phyloP scores from a whole-genome alignment of 495 filamentous ascomycete genomes.

The Letharia columbiana region DNA sequence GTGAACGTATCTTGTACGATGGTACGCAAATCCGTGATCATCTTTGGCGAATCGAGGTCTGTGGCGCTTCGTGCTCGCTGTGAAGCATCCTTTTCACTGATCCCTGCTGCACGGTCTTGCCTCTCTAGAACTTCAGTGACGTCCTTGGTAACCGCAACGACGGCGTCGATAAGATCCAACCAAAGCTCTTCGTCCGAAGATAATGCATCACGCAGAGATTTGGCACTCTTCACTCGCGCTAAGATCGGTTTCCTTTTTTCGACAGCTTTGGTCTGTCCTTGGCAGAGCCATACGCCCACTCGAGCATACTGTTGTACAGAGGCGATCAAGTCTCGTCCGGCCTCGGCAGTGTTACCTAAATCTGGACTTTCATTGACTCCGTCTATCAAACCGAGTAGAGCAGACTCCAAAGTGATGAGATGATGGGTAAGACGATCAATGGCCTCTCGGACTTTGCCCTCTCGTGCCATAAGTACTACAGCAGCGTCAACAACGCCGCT shows the following conservation, averaged over 20 bases:
- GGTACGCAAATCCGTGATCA: slow-evolving; percentile 57
- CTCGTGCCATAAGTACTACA: slow-evolving; percentile 80
- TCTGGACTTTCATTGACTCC: slow-evolving; percentile 48
- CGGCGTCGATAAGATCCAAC: slow-evolving; percentile 79
- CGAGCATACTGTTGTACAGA: slow-evolving; percentile 79
- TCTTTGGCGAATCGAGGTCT: slow-evolving; percentile 28
- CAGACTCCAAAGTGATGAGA: slow-evolving; percentile 66
- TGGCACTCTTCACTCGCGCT: slow-evolving; percentile 36
- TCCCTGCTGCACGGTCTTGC: slow-evolving; percentile 6
- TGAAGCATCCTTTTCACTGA: background rate
- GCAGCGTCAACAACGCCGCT: slow-evolving; percentile 89
- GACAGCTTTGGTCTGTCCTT: slow-evolving; percentile 68
- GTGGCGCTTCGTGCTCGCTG: background rate
- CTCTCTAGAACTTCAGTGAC: slow-evolving; percentile 37
- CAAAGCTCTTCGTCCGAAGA: slow-evolving; percentile 75
- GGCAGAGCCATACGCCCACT: slow-evolving; percentile 92
- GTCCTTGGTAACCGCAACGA: slow-evolving; percentile 69
- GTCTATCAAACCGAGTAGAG: slow-evolving; percentile 62
- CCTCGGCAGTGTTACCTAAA: slow-evolving; percentile 43
- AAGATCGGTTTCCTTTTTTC: slow-evolving; percentile 29
- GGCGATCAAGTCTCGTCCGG: slow-evolving; percentile 53
- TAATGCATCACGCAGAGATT: slow-evolving; percentile 51
- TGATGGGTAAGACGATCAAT: slow-evolving; percentile 78
- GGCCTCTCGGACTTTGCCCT: slow-evolving; percentile 74
- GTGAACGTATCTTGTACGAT: slow-evolving; percentile 89